phyloP scores from a whole-genome alignment of 2,329 filamentous ascomycete species.

The Pseudogymnoascus pannorum region DNA sequence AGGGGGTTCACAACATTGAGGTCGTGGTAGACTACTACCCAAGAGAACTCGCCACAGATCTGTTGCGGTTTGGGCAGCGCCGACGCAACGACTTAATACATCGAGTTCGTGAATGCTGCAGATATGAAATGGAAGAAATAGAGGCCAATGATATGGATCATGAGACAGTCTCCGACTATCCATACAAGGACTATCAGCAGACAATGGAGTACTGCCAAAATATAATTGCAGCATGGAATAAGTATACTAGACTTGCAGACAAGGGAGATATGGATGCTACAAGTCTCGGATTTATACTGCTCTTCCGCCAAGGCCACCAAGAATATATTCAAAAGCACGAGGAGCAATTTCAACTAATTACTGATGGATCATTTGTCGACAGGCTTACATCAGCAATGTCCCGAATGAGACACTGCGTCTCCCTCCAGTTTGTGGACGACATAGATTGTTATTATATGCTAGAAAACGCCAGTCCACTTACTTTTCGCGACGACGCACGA shows the following conservation, averaged over 20 bases:
- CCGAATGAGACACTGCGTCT: neutral
- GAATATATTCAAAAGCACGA: neutral
- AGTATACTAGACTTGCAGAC: neutral
- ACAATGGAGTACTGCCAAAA: neutral
- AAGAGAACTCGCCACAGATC: slow-evolving; percentile 6
- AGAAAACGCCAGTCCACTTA: neutral
- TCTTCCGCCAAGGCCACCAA: neutral
- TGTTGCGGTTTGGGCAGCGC: neutral
- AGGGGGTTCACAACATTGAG: neutral
- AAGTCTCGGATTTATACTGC: neutral
- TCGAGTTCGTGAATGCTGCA: neutral
- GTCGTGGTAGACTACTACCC: slow-evolving; percentile 3
- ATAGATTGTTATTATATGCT: neutral
- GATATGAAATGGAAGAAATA: neutral
- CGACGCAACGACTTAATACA: neutral
- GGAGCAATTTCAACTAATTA: slow-evolving; percentile 9
- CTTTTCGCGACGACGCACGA: neutral
- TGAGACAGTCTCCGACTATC: neutral
- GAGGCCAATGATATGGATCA: neutral
- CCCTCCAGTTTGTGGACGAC: neutral
- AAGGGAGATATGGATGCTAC: neutral
- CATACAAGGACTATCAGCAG: neutral
- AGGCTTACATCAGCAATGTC: slow-evolving; percentile 6
- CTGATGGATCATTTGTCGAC: slow-evolving; percentile 5
- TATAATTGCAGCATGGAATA: neutral